phyloP scores from a whole-genome alignment of 2,329 filamentous ascomycete species.

The Ophiostoma montium region DNA sequence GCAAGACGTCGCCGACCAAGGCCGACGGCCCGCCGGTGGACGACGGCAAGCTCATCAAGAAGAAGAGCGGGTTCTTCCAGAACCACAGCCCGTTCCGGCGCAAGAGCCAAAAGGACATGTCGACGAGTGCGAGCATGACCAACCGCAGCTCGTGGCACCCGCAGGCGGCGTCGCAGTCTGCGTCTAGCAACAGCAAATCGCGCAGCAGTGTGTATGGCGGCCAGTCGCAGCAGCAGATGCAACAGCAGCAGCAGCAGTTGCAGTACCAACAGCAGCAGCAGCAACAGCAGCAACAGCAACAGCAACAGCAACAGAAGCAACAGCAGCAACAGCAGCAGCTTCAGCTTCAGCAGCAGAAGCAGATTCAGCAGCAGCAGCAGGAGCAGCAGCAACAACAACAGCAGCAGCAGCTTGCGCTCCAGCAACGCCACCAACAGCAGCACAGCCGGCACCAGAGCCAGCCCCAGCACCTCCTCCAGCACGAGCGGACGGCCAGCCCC shows the following conservation, averaged over 20 bases:
- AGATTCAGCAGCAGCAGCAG: conserved; percentile 18
- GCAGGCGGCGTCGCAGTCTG: conserved; percentile 9
- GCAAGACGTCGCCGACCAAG: conserved; percentile 62
- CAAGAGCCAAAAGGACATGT: conserved; percentile 69
- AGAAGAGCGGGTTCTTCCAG: conserved; percentile 80
- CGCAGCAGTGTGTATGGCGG: conserved; percentile 6
- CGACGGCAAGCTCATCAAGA: conserved; percentile 54
- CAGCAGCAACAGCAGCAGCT: conserved; percentile 20
- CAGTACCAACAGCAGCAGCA: conserved; percentile 14
- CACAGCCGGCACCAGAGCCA: conserved; percentile 5
- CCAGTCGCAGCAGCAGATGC: neutral
- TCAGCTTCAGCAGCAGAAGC: conserved; percentile 21
- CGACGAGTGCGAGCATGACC: conserved; percentile 21
- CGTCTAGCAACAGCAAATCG: conserved; percentile 9
- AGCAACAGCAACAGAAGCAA: conserved; percentile 16
- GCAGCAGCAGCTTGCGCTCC: conserved; percentile 9
- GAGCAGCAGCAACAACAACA: neutral
- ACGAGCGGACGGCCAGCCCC: conserved; percentile 46
- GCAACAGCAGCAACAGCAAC: conserved; percentile 18
- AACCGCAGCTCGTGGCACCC: conserved; percentile 49
- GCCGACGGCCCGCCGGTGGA: conserved; percentile 25
- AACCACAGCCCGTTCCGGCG: conserved; percentile 84
- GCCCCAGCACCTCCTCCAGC: conserved; percentile 22
- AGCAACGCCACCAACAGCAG: neutral
- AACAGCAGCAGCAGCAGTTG: conserved; percentile 2